Percentiles rank a stretch among this genome's conserved stretches.
Conservation (phyloP, 139 green algal genomes). For the Raphidocelis subcapitata region DNA sequence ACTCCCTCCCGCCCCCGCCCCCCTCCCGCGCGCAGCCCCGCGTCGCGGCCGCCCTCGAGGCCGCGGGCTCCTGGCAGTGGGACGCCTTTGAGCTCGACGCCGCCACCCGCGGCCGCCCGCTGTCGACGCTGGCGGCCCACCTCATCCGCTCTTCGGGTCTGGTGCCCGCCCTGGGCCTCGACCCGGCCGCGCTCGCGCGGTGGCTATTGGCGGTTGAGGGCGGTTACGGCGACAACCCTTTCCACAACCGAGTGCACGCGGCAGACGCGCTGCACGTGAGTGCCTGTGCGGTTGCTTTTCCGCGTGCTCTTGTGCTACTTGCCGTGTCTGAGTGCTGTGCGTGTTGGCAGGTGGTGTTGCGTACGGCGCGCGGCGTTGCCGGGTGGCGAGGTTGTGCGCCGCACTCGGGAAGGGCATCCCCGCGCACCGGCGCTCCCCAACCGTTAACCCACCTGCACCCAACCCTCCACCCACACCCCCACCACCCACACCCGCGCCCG, state of each 20-base stretch:
- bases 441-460: neutral
- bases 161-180: neutral
- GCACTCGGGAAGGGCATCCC: neutral
- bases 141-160: neutral
- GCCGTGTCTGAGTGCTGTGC: neutral
- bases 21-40: too few species aligned
- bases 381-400: neutral
- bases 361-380: neutral
- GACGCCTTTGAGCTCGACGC: constrained; percentile 37
- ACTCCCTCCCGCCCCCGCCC: too few species aligned
- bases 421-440: neutral
- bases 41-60: too few species aligned
- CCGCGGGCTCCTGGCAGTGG: constrained; percentile 19
- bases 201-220: constrained; percentile 15
- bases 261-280: constrained; percentile 44
- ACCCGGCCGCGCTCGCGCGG: neutral
- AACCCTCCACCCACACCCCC: too few species aligned
- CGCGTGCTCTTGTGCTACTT: neutral
- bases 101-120: constrained; percentile 21
- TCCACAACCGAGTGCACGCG: constrained; percentile 53
- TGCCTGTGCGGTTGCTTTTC: neutral
- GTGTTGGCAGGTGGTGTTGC: neutral
- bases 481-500: neutral
- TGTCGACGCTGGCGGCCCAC: constrained; percentile 8
- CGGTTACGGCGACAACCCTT: constrained; percentile 37